These are phyloP conservation scores for Gastrolobium bilobum DNA, from an alignment of 306 rosid species.

Conservation along the genomic window DNA sequence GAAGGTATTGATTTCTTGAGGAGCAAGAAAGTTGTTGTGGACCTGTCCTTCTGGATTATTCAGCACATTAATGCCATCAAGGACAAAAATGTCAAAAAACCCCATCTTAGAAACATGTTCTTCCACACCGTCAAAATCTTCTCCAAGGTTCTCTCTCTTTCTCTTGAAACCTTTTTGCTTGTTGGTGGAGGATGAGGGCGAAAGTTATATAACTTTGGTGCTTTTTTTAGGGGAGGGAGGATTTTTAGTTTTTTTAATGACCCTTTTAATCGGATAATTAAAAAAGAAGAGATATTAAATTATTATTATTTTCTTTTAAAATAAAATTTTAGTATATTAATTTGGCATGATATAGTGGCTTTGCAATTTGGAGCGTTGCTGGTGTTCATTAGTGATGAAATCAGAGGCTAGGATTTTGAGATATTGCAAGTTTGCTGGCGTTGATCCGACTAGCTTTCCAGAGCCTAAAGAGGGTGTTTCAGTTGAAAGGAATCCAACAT, in stretches of 20 bases:
- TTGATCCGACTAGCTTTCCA: too few relatives aligned
- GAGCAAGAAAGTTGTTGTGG: conserved; percentile 93
- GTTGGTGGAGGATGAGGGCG: background rate
- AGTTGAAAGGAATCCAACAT: too few relatives aligned
- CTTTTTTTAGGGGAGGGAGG: background rate
- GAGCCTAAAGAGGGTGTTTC: too few relatives aligned
- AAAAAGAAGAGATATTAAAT: background rate
- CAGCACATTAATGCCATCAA: conserved; percentile 82
- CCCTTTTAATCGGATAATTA: conserved; percentile 34
- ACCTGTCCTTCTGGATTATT: conserved; percentile 91
- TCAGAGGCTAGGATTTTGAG: too few relatives aligned
- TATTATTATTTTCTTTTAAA: background rate
- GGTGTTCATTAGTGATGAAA: too few relatives aligned
- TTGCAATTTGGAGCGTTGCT: too few relatives aligned
- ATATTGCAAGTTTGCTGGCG: too few relatives aligned
- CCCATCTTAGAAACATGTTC: conserved; percentile 81
- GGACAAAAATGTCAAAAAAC: conserved; percentile 58
- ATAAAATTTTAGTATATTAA: too few relatives aligned
- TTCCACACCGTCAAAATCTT: conserved; percentile 85
- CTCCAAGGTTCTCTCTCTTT: conserved; percentile 68
- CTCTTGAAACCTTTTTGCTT: background rate
- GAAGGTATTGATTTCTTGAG: conserved; percentile 91
- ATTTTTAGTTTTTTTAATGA: background rate
- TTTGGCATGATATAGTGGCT: too few relatives aligned
- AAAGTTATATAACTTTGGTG: background rate